Evolutionary conservation across 805 yeast genomes (phyloP).

Genomic region (Saitoella complicata): DNA sequence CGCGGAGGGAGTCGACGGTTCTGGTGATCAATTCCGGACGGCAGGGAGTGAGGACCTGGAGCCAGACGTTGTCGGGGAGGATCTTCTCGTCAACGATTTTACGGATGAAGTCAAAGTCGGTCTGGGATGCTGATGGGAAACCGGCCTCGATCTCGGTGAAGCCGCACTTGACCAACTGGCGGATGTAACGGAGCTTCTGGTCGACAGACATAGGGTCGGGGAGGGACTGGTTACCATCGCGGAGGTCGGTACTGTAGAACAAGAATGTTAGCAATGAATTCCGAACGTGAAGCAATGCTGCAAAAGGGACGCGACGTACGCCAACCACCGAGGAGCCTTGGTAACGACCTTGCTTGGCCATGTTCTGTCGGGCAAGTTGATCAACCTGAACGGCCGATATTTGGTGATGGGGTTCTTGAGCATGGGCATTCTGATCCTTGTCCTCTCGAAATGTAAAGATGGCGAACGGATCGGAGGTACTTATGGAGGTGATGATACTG

Average conservation of each 20-base stretch:
- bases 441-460: no score
- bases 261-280: no score
- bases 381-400: slow-evolving; percentile 39
- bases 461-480: no score
- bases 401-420: slow-evolving; percentile 44
- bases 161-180: slow-evolving; percentile 53
- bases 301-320: slow-evolving; percentile 16
- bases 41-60: slow-evolving; percentile 64
- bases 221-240: slow-evolving; percentile 73
- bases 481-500: no score
- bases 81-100: slow-evolving; percentile 49
- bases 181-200: slow-evolving; percentile 58
- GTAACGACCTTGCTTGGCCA: slow-evolving; percentile 51
- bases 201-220: slow-evolving; percentile 70
- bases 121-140: slow-evolving; percentile 66
- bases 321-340: slow-evolving; percentile 65
- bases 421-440: slow-evolving; percentile 16
- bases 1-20: slow-evolving; percentile 55
- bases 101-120: slow-evolving; percentile 66
- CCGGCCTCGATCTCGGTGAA: slow-evolving; percentile 75
- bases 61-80: slow-evolving; percentile 52
- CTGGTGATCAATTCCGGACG: slow-evolving; percentile 55
- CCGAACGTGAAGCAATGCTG: no score
- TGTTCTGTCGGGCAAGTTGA: slow-evolving; percentile 42
- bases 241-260: slow-evolving; percentile 37